Conservation (phyloP, 1,284 basidiomycete genomes). For the Calocybe gambosa region DNA sequence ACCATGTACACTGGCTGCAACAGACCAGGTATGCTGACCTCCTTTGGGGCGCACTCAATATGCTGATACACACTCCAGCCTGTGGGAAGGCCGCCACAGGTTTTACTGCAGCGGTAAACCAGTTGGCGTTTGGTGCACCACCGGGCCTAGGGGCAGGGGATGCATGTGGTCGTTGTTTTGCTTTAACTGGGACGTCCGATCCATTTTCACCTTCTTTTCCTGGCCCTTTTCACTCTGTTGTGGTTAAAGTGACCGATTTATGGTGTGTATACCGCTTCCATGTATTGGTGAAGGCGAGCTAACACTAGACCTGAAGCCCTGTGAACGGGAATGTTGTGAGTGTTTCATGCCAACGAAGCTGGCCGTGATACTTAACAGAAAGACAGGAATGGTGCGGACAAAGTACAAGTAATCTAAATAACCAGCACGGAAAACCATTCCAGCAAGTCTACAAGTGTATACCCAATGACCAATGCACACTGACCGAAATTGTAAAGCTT, state of each 20-base stretch:
- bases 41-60: background rate
- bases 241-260: conserved; percentile 52
- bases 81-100: conserved; percentile 46
- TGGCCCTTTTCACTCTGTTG: conserved; percentile 48
- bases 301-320: conserved; percentile 24
- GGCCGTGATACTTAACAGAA: background rate
- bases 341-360: background rate
- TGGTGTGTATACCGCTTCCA: conserved; percentile 25
- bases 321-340: conserved; percentile 36
- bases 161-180: conserved; percentile 55
- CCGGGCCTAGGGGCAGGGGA: conserved; percentile 50
- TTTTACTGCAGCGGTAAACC: conserved; percentile 51
- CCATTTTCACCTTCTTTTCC: conserved; percentile 45
- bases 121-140: conserved; percentile 46
- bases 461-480: background rate
- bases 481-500: conserved; percentile 32
- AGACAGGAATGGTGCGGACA: conserved; percentile 48
- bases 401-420: conserved; percentile 33
- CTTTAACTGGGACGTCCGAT: conserved; percentile 42
- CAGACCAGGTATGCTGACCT: conserved; percentile 32
- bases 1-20: conserved; percentile 49
- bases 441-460: conserved; percentile 33
- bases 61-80: conserved; percentile 27
- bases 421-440: conserved; percentile 38
- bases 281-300: background rate